Percentiles rank a stretch among this genome's conserved stretches.
These are phyloP conservation scores for Pinus albicaulis DNA, from an alignment of 75 land plant species.

Conservation along the genomic window DNA sequence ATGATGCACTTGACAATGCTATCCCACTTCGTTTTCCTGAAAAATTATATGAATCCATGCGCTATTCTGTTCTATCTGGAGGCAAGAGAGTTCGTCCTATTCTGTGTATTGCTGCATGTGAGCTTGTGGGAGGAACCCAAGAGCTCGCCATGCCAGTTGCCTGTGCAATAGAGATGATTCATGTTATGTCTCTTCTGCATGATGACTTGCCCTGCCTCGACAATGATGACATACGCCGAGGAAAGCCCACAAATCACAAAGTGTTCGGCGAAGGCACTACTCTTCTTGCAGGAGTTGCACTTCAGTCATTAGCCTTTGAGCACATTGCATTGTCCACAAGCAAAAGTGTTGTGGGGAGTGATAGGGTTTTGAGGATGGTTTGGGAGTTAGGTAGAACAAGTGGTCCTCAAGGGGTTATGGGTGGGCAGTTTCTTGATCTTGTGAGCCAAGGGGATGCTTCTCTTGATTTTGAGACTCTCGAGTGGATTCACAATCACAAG, in stretches of 20 bases:
- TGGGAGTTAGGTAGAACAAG: conserved; percentile 38
- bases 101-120: conserved; percentile 68
- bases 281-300: conserved; percentile 54
- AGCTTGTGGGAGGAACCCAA: conserved; percentile 62
- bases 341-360: conserved; percentile 14
- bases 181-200: conserved; percentile 50
- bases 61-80: conserved; percentile 28
- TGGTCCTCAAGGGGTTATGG: conserved; percentile 50
- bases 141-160: conserved; percentile 51
- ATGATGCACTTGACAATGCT: conserved; percentile 14
- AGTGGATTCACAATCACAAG: conserved; percentile 59
- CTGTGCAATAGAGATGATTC: conserved; percentile 58
- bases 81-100: conserved; percentile 35
- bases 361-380: conserved; percentile 36
- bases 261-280: conserved; percentile 41
- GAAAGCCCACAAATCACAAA: conserved; percentile 25
- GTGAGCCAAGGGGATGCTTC: conserved; percentile 19
- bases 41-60: conserved; percentile 23
- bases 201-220: conserved; percentile 73
- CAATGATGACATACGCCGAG: conserved; percentile 53
- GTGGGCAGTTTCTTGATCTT: conserved; percentile 51
- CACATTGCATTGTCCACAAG: conserved; percentile 31
- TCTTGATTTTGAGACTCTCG: conserved; percentile 33
- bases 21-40: conserved; percentile 13
- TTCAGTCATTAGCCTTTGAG: conserved; percentile 52